These are phyloP conservation scores for Chalciporus sphaerocephalus DNA, from an alignment of 768 basidiomycete genomes.

Conservation along the genomic window DNA sequence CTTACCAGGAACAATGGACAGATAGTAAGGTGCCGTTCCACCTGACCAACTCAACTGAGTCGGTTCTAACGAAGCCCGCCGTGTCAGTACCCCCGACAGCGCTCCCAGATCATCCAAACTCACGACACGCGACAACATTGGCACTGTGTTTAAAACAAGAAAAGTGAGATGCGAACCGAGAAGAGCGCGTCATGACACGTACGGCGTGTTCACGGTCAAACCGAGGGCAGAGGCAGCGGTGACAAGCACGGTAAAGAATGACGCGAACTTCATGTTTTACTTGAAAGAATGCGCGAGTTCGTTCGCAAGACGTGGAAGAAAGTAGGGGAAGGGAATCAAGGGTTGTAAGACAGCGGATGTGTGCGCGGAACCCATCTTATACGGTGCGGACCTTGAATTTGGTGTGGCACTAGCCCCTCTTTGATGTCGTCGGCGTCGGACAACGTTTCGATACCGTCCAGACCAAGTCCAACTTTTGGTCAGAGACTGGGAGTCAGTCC, in stretches of 20 bases:
- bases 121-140: constrained; percentile 48
- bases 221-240: constrained; percentile 36
- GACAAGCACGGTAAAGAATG: constrained; percentile 28
- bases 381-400: too few species aligned
- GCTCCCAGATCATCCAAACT: constrained; percentile 13
- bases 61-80: constrained; percentile 46
- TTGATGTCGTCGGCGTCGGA: too few species aligned
- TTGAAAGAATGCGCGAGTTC: constrained; percentile 17
- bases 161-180: not conserved
- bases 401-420: too few species aligned
- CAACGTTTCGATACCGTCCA: too few species aligned
- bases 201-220: constrained; percentile 70
- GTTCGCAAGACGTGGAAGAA: constrained; percentile 3
- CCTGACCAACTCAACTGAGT: constrained; percentile 49
- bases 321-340: constrained; percentile 2
- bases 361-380: too few species aligned
- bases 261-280: constrained; percentile 36
- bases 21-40: constrained; percentile 53
- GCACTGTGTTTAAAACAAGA: constrained; percentile 25
- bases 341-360: not conserved
- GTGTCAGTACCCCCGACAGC: constrained; percentile 1
- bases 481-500: too few species aligned
- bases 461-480: too few species aligned
- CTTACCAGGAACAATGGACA: constrained; percentile 60
- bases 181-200: constrained; percentile 27